Conservation (phyloP, 805 yeast genomes). For the Spathaspora sp. region DNA sequence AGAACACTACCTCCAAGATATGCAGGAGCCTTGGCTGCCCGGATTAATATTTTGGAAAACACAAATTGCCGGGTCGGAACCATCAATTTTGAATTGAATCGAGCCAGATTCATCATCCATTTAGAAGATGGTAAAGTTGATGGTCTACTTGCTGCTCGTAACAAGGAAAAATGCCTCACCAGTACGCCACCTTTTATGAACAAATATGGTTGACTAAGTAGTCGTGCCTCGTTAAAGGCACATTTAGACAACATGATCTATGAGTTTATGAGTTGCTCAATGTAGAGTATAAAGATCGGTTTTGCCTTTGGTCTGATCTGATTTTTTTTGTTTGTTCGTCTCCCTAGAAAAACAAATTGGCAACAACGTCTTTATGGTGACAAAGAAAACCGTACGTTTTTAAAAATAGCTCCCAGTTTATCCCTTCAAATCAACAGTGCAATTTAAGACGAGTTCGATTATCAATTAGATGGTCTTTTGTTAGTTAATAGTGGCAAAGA, state of each 20-base stretch:
- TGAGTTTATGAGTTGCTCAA: not conserved
- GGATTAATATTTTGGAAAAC: conserved; percentile 47
- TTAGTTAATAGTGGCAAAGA: not conserved
- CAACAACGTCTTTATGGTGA: no score
- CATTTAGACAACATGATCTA: not conserved
- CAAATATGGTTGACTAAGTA: not conserved
- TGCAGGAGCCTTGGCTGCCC: conserved; percentile 64
- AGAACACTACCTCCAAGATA: conserved; percentile 87
- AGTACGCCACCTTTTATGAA: not conserved
- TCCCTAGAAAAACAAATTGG: no score
- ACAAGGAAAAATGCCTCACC: not conserved
- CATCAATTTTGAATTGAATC: not conserved
- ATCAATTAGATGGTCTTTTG: not conserved
- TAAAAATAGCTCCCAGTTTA: no score
- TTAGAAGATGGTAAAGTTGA: not conserved
- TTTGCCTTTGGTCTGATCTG: not conserved
- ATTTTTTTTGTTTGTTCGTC: not conserved
- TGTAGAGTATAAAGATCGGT: not conserved
- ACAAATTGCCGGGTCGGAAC: conserved; percentile 25
- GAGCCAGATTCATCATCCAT: not conserved
- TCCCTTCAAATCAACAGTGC: no score
- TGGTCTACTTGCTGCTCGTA: not conserved
- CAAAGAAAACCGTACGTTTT: no score
- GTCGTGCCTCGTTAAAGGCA: not conserved
- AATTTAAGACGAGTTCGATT: not conserved